Evolutionary conservation across 1,284 basidiomycete genomes (phyloP).

Genomic region (Dichomitus squalens): DNA sequence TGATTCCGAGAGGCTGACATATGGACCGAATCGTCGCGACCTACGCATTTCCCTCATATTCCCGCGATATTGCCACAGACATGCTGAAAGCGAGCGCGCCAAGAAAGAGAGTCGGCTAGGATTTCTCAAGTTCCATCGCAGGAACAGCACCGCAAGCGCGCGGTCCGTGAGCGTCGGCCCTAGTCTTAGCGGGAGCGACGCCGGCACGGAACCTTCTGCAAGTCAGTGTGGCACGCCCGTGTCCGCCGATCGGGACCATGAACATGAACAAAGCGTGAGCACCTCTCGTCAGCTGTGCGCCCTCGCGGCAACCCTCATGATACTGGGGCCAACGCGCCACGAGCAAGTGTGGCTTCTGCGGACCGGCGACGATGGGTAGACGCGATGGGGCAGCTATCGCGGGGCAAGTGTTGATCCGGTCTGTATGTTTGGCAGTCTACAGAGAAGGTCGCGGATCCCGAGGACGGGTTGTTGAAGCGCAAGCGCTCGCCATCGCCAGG

Average conservation of each 20-base stretch:
- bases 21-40: not conserved
- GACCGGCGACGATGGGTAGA: not conserved
- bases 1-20: not conserved
- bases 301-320: not conserved
- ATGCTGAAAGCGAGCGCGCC: constrained; percentile 3
- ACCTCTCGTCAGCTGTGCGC: constrained; percentile 2
- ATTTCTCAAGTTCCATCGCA: constrained; percentile 17
- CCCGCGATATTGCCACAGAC: not conserved
- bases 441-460: constrained; percentile 1
- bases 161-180: constrained; percentile 12
- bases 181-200: constrained; percentile 13
- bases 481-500: constrained; percentile 11
- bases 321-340: not conserved
- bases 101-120: constrained; percentile 8
- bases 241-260: not conserved
- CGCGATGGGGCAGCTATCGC: not conserved
- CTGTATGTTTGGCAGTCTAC: constrained; percentile 8
- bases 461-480: constrained; percentile 19
- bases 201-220: constrained; percentile 14
- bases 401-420: constrained; percentile 3
- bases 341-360: not conserved
- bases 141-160: constrained; percentile 21
- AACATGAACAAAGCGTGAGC: constrained; percentile 21
- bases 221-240: constrained; percentile 20
- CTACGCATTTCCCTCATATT: not conserved